Evolutionary conservation across 176 grass and related monocot genomes (phyloP), one percentile per base, ranked within the genome.

Genomic region (Oryza punctata): DNA sequence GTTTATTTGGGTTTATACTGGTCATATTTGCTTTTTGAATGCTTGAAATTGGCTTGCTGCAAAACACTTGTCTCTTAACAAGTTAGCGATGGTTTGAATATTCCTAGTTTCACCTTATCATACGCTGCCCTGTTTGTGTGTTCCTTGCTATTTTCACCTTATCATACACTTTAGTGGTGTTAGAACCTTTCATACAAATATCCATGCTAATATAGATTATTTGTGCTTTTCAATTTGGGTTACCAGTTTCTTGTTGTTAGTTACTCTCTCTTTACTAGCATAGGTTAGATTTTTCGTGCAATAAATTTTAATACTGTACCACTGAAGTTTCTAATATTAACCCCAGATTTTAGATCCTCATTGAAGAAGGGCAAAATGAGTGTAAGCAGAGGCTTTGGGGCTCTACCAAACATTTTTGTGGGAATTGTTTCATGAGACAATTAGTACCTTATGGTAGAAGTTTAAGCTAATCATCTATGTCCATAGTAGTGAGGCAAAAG

Each of bases 11-110:
- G 18, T 13, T 24, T 81, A 35, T 9, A 38, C 44, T 77, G 13
- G 40, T 11, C 40, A 65, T 49, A 23, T 64, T 64, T 38, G 38
- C 49, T 21, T 63, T 76, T 82, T 69, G 25, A 70, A 47, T 68
- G 37, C 66, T 47, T 11, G n/a, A 73, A 28, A 45, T 54, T 54
- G 12, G 7, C 28, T 50, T 54, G 4, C 69, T 64, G 38, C 28
- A 47, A 25, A 12, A 10, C 24, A 3, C 38, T 69, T 15, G 33
- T 61, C 19, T 81, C 18, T 67, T 18, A 6, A 60, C 2, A 63
- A 3, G 21, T 35, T 76, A 79, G 7, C 30, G 3, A 19, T 7
- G 30, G 12, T 70, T 18, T 6, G 7, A 11, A 66, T 41, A 16
- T 76, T 41, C 35, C 12, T 64, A 26, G 12, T 63, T 23, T 71